A percentile compares a stretch with the other conserved stretches of the same genome.
Conservation (phyloP, 1,139 yeast genomes). For the Yamadazyma mexicana region DNA sequence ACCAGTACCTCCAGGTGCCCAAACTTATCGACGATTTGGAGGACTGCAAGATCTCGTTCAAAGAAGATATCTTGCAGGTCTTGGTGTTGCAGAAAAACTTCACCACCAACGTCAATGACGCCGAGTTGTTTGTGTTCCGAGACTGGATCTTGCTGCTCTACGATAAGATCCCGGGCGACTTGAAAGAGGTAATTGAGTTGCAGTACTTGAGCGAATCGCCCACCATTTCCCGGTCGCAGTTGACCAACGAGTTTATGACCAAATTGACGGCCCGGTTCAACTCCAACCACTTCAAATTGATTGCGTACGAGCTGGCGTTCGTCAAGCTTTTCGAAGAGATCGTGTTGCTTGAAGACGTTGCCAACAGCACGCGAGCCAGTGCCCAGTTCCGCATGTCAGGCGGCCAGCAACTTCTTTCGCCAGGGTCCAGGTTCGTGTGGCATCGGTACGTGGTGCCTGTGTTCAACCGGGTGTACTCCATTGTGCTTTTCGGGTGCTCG, state of each 20-base stretch:
- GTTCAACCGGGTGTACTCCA: slow-evolving; percentile 41
- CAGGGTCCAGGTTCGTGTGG: slow-evolving; percentile 28
- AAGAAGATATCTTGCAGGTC: slow-evolving; percentile 67
- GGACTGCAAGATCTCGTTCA: slow-evolving; percentile 62
- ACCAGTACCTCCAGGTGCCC: slow-evolving; percentile 56
- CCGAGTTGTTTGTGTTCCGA: slow-evolving; percentile 31
- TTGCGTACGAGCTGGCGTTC: slow-evolving; percentile 46
- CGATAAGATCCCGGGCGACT: slow-evolving; percentile 34
- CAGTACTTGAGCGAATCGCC: slow-evolving; percentile 26
- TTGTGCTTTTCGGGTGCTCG: slow-evolving; percentile 40
- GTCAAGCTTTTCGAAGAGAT: slow-evolving; percentile 33
- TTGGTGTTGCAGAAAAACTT: slow-evolving; percentile 41
- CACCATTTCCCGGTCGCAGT: slow-evolving; percentile 33
- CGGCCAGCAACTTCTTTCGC: slow-evolving; percentile 22
- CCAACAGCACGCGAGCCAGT: slow-evolving; percentile 23
- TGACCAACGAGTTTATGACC: slow-evolving; percentile 34
- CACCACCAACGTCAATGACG: slow-evolving; percentile 28
- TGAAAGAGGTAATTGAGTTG: slow-evolving; percentile 35
- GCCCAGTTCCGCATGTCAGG: slow-evolving; percentile 30
- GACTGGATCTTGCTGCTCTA: slow-evolving; percentile 44
- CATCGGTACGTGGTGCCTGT: slow-evolving; percentile 48
- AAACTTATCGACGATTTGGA: slow-evolving; percentile 59
- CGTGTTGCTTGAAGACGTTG: slow-evolving; percentile 41
- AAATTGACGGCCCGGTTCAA: slow-evolving; percentile 40
- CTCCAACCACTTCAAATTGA: slow-evolving; percentile 34